These are phyloP conservation scores for Capsicum rhomboideum DNA, from an alignment of 257 asterid genomes.

Conservation along the genomic window DNA sequence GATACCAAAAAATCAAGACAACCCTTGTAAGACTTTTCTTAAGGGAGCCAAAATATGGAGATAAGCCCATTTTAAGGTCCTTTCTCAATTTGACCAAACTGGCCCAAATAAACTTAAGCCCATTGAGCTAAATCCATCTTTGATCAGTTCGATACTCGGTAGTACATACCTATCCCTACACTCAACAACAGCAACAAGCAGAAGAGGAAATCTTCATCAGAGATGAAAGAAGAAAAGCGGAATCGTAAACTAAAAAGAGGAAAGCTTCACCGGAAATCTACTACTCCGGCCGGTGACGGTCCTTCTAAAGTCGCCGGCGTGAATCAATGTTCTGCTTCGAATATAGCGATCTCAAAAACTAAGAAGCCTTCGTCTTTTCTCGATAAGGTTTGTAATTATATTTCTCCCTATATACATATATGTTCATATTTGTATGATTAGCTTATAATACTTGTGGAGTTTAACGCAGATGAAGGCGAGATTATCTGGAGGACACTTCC, in stretches of 20 bases:
- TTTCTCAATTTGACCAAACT: too few relatives aligned
- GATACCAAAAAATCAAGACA: too few relatives aligned
- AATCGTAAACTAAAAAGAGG: constrained; percentile 36
- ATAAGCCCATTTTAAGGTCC: too few relatives aligned
- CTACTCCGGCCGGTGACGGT: neutral
- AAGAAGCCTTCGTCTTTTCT: constrained; percentile 44
- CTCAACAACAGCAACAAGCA: neutral
- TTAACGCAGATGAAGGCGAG: constrained; percentile 70
- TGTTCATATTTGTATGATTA: neutral
- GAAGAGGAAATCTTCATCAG: neutral
- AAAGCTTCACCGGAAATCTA: constrained; percentile 8
- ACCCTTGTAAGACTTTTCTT: too few relatives aligned
- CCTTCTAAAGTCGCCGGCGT: neutral
- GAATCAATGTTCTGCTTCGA: constrained; percentile 8
- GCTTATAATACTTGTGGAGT: neutral
- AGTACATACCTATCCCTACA: neutral
- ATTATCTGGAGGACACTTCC: constrained; percentile 84
- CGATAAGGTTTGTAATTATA: constrained; percentile 39
- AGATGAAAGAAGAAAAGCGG: constrained; percentile 1
- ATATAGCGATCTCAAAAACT: constrained; percentile 31
- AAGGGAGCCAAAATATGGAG: too few relatives aligned
- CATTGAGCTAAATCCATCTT: neutral
- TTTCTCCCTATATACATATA: neutral
- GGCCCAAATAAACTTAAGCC: neutral
- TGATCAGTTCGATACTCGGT: neutral